Percentiles rank a stretch among this genome's conserved stretches.
Conservation (phyloP, 139 green algal species). For the Penium margaritaceum region DNA sequence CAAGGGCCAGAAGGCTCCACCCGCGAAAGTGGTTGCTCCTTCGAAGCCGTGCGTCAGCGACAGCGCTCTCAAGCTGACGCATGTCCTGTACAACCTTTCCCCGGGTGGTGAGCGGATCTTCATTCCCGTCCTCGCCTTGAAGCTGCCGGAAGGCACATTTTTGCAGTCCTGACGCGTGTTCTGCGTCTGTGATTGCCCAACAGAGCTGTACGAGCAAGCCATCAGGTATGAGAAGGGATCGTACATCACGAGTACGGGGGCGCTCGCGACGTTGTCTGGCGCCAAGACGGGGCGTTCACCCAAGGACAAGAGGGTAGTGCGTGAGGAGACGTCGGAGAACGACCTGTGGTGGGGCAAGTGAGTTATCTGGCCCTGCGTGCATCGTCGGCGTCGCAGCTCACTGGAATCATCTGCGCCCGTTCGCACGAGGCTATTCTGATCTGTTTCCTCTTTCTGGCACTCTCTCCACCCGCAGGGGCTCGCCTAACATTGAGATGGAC, state of each 20-base stretch:
- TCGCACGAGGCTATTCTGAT: background rate
- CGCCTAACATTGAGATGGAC: conserved; percentile 43
- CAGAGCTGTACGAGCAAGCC: conserved; percentile 40
- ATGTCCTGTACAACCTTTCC: conserved; percentile 33
- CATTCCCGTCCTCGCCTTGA: background rate
- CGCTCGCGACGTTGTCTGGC: conserved; percentile 69
- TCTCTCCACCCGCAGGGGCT: conserved; percentile 20
- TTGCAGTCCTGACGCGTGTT: background rate
- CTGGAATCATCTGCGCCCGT: conserved; percentile 14
- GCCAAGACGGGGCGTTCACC: conserved; percentile 82
- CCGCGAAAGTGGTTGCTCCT: background rate
- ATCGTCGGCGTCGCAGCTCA: background rate
- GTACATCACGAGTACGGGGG: conserved; percentile 60
- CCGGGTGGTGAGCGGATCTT: conserved; percentile 1
- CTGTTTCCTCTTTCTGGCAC: background rate
- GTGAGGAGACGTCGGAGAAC: conserved; percentile 50
- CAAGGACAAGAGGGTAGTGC: conserved; percentile 88
- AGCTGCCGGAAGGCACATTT: background rate
- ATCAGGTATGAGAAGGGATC: conserved; percentile 39
- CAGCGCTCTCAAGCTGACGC: conserved; percentile 23
- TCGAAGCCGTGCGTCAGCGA: conserved; percentile 12
- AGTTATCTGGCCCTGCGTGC: background rate
- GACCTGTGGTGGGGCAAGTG: conserved; percentile 47
- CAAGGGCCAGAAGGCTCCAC: background rate
- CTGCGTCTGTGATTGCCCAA: background rate